Evolutionary conservation across 2,329 filamentous ascomycete species (phyloP).

Genomic region (Nemania serpens): DNA sequence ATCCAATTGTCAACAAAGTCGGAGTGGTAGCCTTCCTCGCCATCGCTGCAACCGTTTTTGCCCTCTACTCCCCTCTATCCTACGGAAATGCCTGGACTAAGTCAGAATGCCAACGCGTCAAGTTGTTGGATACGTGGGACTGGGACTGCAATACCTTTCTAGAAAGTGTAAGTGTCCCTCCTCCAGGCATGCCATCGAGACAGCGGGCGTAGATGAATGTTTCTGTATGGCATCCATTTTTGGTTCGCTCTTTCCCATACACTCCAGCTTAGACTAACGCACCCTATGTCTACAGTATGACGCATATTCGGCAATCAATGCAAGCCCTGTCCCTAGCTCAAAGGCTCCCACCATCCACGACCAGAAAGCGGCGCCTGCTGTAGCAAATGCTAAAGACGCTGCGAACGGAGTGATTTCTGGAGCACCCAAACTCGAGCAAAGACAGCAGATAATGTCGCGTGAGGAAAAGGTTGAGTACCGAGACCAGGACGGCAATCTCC

Average conservation of each 20-base stretch:
- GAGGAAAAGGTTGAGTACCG: constrained; percentile 93
- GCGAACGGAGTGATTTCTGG: constrained; percentile 49
- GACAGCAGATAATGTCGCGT: constrained; percentile 55
- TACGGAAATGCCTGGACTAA: constrained; percentile 97
- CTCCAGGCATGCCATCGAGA: constrained; percentile 44
- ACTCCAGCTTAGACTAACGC: constrained; percentile 7
- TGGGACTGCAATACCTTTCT: constrained; percentile 97
- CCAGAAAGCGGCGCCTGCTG: constrained; percentile 31
- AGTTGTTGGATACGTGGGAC: constrained; percentile 89
- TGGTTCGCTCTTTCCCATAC: neutral
- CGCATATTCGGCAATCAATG: constrained; percentile 47
- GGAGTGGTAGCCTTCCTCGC: constrained; percentile 75
- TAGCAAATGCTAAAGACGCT: constrained; percentile 30
- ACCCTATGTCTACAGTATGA: constrained; percentile 50
- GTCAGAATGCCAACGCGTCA: constrained; percentile 81
- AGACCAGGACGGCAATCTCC: constrained; percentile 88
- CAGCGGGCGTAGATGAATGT: constrained; percentile 34
- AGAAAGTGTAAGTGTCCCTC: constrained; percentile 72
- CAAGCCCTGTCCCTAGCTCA: constrained; percentile 36
- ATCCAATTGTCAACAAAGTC: constrained; percentile 74
- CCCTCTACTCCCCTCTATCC: constrained; percentile 82
- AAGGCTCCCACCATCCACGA: constrained; percentile 29
- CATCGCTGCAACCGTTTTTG: constrained; percentile 75
- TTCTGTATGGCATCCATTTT: constrained; percentile 8
- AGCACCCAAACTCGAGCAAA: constrained; percentile 52